phyloP scores from a whole-genome alignment of 352 stramenopile species.

The Phytophthora cactorum region DNA sequence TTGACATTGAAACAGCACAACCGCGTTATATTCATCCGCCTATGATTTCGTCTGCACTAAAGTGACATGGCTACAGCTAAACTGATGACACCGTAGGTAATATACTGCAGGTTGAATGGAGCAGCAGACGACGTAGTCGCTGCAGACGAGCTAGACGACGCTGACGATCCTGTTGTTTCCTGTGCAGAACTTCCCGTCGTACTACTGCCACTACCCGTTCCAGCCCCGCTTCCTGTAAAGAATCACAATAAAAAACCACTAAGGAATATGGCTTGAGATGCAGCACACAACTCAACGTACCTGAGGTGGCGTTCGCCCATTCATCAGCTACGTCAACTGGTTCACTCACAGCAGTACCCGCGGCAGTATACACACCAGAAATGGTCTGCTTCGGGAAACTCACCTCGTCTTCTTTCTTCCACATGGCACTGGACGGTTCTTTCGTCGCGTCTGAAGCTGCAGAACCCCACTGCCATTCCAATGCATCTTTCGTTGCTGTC shows the following conservation, averaged over 20 bases:
- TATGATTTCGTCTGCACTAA: neutral
- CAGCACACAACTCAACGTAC: constrained; percentile 19
- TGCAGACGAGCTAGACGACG: constrained; percentile 17
- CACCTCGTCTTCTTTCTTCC: constrained; percentile 52
- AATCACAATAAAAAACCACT: constrained; percentile 11
- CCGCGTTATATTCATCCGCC: neutral
- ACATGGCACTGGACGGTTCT: constrained; percentile 51
- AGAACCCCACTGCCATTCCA: constrained; percentile 72
- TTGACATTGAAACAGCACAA: neutral
- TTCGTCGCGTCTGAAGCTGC: constrained; percentile 51
- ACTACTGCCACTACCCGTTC: constrained; percentile 10
- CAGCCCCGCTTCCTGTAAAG: constrained; percentile 23
- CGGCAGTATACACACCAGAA: constrained; percentile 25
- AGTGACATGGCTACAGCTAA: constrained; percentile 8
- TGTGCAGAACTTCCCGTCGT: constrained; percentile 9
- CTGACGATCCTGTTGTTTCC: constrained; percentile 3
- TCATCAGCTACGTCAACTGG: constrained; percentile 38
- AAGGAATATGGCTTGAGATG: neutral
- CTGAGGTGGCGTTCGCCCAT: constrained; percentile 35
- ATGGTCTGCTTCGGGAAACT: constrained; percentile 50
- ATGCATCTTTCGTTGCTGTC: constrained; percentile 54
- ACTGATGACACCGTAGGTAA: constrained; percentile 1
- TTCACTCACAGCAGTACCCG: constrained; percentile 51
- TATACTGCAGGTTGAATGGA: constrained; percentile 1
- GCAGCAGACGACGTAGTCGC: constrained; percentile 16